These are phyloP conservation scores for Thelonectria blattea DNA, from an alignment of 2,329 filamentous ascomycete genomes.

Conservation along the genomic window DNA sequence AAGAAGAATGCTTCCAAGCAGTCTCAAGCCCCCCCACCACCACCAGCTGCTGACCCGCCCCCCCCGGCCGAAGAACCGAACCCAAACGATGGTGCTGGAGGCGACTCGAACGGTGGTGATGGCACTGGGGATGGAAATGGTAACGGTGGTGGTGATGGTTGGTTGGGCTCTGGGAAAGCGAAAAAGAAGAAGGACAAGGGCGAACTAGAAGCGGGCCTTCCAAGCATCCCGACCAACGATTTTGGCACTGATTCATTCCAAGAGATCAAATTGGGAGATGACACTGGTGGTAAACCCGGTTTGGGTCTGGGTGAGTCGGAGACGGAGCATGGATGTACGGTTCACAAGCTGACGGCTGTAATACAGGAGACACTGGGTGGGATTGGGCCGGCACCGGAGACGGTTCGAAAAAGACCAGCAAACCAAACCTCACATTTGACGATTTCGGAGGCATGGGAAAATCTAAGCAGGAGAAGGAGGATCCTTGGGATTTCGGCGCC, in stretches of 20 bases:
- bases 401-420: constrained; percentile 57
- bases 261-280: constrained; percentile 70
- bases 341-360: constrained; percentile 67
- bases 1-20: constrained; percentile 61
- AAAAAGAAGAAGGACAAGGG: constrained; percentile 54
- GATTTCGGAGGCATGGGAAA: constrained; percentile 48
- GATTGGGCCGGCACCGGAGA: constrained; percentile 45
- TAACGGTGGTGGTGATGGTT: constrained; percentile 43
- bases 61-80: constrained; percentile 35
- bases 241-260: constrained; percentile 63
- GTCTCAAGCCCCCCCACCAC: constrained; percentile 36
- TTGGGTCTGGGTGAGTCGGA: constrained; percentile 58
- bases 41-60: constrained; percentile 36
- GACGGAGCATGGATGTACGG: constrained; percentile 50
- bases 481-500: constrained; percentile 40
- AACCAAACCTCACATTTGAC: constrained; percentile 55
- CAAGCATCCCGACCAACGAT: constrained; percentile 42
- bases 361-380: constrained; percentile 56
- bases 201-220: constrained; percentile 42
- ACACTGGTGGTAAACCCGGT: constrained; percentile 62
- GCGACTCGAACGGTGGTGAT: constrained; percentile 45
- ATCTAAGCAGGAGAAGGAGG: constrained; percentile 43
- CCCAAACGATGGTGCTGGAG: constrained; percentile 41
- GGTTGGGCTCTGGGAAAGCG: constrained; percentile 34
- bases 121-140: constrained; percentile 44